Evolutionary conservation across 2,329 filamentous ascomycete species (phyloP), one percentile per base, ranked within the genome.

Genomic region (Pseudocercospora vitis): DNA sequence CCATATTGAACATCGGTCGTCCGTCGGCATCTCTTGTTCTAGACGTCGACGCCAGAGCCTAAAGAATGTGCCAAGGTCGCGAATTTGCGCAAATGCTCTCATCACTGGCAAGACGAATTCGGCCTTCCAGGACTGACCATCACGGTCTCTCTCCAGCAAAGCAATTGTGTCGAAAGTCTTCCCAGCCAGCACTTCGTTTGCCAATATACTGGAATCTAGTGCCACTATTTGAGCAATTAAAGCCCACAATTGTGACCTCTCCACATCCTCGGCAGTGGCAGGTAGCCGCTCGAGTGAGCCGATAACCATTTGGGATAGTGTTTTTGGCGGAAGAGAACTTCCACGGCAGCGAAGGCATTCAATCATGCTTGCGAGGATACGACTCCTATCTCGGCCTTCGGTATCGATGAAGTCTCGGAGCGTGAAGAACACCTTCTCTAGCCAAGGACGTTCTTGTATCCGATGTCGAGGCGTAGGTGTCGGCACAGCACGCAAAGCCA

Each of bases 141-240:
- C 24, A 7, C 11, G 7, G 4, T 11, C 7, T 8, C 5, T 8
- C 2, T 19, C 24, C 7, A 21, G n/a, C 2, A 12, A 8, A 8
- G 23, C 4, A 7, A 45, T 6, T n/a, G 14, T 45, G 8, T 14
- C 19, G 4, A 61, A 56, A 8, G 61, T 21, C 35, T 51, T 32
- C 18, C 54, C 19, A 8, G 53, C 21, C 12, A 58, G 19, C 11
- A n/a, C 33, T 11, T 44, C 11, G 26, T 59, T 59, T 7, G 76
- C 66, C 56, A 80, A 78, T 4, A 76, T 70, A 55, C 74, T 74
- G 2, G 74, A 61, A 57, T 80, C 76, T 47, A 78, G 72, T 18
- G 68, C 63, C 14, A 79, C 65, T n/a, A 78, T 63, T 24, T 72
- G 70, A 9, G 72, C 69, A 16, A 79, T 50, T 16, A 80, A 57